Evolutionary conservation across 352 stramenopile genomes (phyloP), one percentile per base, ranked within the genome.

Genomic region (Pythium apleroticum): DNA sequence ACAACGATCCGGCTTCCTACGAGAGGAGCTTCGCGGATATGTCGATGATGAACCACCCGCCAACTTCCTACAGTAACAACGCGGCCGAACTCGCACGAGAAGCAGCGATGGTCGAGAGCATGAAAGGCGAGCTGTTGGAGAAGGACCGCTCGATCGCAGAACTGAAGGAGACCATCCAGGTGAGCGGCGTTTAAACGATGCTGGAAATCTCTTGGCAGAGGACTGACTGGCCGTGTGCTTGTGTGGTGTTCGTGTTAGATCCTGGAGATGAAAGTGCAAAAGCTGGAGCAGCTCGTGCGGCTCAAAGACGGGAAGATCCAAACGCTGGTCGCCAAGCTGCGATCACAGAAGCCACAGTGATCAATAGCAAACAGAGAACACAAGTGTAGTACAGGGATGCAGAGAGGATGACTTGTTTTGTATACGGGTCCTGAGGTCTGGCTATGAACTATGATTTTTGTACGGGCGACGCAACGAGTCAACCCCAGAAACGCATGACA

Each of bases 301-400:
- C 73, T 98, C 2, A 98, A 98, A 69, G 95, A 98, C 55, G 81
- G 79, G 64, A 98, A 98, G 64, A 98, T 98, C 60, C 75, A 95
- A 69, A 95, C 91, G 31, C 76, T 98, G 4, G 78, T 89, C 17
- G 81, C 84, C n/a, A 94, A 94, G 57, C 45, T 94, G 49, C 80
- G 86, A n/a, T 88, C 82, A 10, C 82, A 91, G 39, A 91, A 91
- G 55, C 77, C 80, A 0, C 73, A 82, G 58, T 71, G 43, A 62
- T 41, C 3, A 20, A 27, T 20, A 50, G 4, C n/a, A 49, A n/a
- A n/a, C n/a, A n/a, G n/a, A n/a, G n/a, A n/a, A n/a, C n/a, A n/a
- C n/a, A n/a, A n/a, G n/a, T n/a, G n/a, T n/a, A n/a, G n/a, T 27
- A 7, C n/a, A 62, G 25, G 39, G 20, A 50, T 50, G 43, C 22